Conservation (phyloP, 495 filamentous ascomycete genomes). For the Talaromyces nanjingensis region DNA sequence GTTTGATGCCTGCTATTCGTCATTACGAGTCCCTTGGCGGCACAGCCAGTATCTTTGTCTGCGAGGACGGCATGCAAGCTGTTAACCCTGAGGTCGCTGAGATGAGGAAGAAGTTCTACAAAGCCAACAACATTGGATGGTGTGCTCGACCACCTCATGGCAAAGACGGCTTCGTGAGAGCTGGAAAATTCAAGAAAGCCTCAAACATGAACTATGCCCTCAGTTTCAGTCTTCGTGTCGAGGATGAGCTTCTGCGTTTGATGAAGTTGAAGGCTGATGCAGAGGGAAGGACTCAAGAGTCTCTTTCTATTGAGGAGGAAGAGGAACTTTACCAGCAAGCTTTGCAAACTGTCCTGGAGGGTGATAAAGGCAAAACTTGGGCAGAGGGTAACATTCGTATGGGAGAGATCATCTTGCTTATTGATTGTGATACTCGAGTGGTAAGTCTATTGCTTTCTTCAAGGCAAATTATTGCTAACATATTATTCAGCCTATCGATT, state of each 20-base stretch:
- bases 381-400: constrained; percentile 73
- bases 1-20: constrained; percentile 57
- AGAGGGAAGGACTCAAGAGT: constrained; percentile 20
- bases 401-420: constrained; percentile 68
- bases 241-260: constrained; percentile 44
- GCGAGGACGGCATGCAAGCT: constrained; percentile 41
- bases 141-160: constrained; percentile 43
- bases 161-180: constrained; percentile 40
- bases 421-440: constrained; percentile 73
- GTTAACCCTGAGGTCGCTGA: constrained; percentile 46
- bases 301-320: constrained; percentile 42
- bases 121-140: constrained; percentile 57
- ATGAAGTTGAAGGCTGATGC: constrained; percentile 22
- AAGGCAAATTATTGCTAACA: neutral
- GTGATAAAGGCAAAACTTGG: constrained; percentile 61
- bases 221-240: constrained; percentile 50
- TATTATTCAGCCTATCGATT: constrained; percentile 33
- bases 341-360: constrained; percentile 43
- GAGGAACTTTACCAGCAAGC: constrained; percentile 41
- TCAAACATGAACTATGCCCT: constrained; percentile 69
- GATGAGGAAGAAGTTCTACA: constrained; percentile 56
- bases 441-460: neutral
- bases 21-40: constrained; percentile 54
- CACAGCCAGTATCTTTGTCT: constrained; percentile 41
- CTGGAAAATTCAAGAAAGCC: constrained; percentile 68